phyloP scores from a whole-genome alignment of 1,284 basidiomycete genomes.

The Leccinum subatratum region DNA sequence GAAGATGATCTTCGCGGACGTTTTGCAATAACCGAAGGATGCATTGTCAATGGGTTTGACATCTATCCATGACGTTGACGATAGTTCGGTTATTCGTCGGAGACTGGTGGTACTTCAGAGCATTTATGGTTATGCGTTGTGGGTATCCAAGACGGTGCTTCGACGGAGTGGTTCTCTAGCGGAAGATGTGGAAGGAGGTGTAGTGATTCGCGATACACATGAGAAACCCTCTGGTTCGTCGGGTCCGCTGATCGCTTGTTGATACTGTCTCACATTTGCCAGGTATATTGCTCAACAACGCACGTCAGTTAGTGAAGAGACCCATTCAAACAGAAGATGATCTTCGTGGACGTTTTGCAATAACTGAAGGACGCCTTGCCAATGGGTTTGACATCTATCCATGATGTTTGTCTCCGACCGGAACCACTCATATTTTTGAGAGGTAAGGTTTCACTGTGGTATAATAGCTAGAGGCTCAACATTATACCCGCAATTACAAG shows the following conservation, averaged over 20 bases:
- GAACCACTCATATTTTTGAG: constrained; percentile 69
- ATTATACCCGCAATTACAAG: constrained; percentile 28
- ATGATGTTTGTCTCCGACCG: constrained; percentile 75
- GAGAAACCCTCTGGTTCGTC: constrained; percentile 72
- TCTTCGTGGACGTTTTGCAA: constrained; percentile 58
- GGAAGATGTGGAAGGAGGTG: constrained; percentile 69
- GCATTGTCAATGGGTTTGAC: constrained; percentile 72
- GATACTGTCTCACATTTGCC: constrained; percentile 6
- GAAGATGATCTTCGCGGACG: constrained; percentile 59
- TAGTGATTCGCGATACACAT: constrained; percentile 64
- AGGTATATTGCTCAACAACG: constrained; percentile 72
- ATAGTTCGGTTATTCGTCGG: constrained; percentile 59
- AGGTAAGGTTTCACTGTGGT: constrained; percentile 38
- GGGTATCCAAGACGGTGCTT: constrained; percentile 70
- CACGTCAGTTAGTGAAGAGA: constrained; percentile 59
- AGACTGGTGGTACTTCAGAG: constrained; percentile 73
- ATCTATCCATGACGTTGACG: constrained; percentile 82
- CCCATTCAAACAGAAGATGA: constrained; percentile 64
- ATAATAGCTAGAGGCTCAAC: constrained; percentile 2
- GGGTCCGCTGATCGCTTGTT: constrained; percentile 7
- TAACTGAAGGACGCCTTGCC: constrained; percentile 62
- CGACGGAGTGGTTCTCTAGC: constrained; percentile 59
- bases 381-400: constrained; percentile 73
- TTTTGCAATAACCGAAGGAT: constrained; percentile 59
- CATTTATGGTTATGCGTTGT: constrained; percentile 86